Base-by-base conservation (phyloP, 2,329 filamentous ascomycete genomes). In the Aureobasidium sp. region DNA sequence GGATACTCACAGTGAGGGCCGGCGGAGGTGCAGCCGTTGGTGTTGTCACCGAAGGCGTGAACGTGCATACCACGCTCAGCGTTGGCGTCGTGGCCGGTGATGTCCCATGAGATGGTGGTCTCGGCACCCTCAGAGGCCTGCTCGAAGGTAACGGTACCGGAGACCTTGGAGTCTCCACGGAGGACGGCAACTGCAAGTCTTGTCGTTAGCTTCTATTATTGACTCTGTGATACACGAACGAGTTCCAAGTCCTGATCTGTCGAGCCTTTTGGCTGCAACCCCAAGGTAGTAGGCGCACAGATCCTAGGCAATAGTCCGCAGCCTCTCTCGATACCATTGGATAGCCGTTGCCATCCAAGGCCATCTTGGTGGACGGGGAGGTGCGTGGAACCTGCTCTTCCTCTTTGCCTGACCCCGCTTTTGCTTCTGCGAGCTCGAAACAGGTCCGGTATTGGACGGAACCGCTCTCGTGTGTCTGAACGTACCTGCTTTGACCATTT, bases 1-100 rank as follows among this genome's bases (percentile, higher is more conserved):
- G 40, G 31, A 61, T 15, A 79, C 89, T 75, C 81, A 95, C 91
- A 99, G 83, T 99, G 94, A 78, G 94, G 93, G 59, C 94, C 94
- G 68, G 94, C 94, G 68, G 89, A 95, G 67, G 93, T 97, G 89
- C 94, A 99, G 77, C 94, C 94, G 80, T 99, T 99, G 83, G 94
- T 97, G 85, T 97, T 97, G 84, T 97, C 94, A 76, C 94, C 94
- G 73, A 96, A 99, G 77, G 94, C 90, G 83, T 99, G 94, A 74
- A 99, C 87, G 84, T 99, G 94, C 84, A 97, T 91, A 78, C 90
- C 94, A 79, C 94, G 93, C 86, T 95, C 85, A 74, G 94, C 92
- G 77, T 95, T 96, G 79, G 93, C 73, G 74, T 97, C 92, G 79
- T 96, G 82, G 79, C 94, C 93, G 64, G 84, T 82, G 78, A 99